Conservation (phyloP, 371 early-diverging fungal species). For the Mortierella sp. region DNA sequence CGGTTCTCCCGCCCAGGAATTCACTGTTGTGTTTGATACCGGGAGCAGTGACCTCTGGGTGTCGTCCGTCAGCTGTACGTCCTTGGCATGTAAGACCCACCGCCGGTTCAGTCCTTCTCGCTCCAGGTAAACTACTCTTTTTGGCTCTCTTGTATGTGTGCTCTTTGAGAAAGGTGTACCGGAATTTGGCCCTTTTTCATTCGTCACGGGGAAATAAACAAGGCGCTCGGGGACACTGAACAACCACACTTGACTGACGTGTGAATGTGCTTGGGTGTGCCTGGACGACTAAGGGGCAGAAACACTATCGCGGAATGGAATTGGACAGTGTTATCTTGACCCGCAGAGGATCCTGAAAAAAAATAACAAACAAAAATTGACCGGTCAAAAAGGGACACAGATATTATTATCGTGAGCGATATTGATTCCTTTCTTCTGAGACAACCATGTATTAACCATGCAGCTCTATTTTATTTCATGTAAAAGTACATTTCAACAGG, state of each 20-base stretch:
- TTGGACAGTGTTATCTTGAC: constrained; percentile 1
- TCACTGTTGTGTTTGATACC: constrained; percentile 58
- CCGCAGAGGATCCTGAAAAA: no score
- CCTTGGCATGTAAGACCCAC: constrained; percentile 16
- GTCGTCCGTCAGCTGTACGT: constrained; percentile 28
- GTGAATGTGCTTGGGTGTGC: neutral
- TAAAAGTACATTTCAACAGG: constrained; percentile 26
- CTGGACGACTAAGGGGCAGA: neutral
- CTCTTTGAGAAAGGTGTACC: no score
- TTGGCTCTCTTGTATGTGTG: neutral
- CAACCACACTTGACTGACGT: neutral
- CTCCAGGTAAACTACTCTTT: constrained; percentile 35
- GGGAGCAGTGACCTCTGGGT: constrained; percentile 56
- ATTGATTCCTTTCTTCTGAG: neutral
- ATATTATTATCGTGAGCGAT: no score
- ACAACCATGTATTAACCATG: neutral
- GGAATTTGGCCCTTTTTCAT: neutral
- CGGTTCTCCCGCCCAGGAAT: constrained; percentile 42
- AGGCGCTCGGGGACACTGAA: neutral
- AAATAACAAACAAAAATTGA: no score
- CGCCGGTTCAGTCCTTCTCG: constrained; percentile 39
- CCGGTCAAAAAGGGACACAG: no score
- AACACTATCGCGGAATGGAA: no score
- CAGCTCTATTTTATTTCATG: neutral
- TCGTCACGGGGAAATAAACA: neutral